These are phyloP conservation scores for Dothistroma pini DNA, from an alignment of 2,329 filamentous ascomycete genomes.

Conservation along the genomic window DNA sequence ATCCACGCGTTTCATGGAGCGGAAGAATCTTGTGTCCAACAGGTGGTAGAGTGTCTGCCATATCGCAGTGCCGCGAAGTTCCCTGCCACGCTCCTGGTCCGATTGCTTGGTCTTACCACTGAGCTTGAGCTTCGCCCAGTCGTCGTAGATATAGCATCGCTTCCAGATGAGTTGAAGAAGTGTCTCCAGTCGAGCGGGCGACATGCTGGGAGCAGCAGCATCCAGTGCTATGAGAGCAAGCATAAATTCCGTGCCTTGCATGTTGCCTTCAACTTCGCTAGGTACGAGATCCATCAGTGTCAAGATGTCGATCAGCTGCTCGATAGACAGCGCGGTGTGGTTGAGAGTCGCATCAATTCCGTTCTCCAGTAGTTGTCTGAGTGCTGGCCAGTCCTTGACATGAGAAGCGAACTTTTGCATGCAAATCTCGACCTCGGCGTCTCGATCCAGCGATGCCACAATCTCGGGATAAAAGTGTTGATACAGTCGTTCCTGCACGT, in stretches of 20 bases:
- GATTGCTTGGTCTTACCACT: slow-evolving; percentile 43
- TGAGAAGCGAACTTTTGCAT: slow-evolving; percentile 61
- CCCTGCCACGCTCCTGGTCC: slow-evolving; percentile 62
- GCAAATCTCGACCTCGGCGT: slow-evolving; percentile 72
- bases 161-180: slow-evolving; percentile 74
- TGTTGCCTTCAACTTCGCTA: slow-evolving; percentile 47
- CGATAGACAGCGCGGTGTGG: slow-evolving; percentile 61
- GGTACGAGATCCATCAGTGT: slow-evolving; percentile 64
- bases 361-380: slow-evolving; percentile 68
- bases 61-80: slow-evolving; percentile 43
- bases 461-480: slow-evolving; percentile 66
- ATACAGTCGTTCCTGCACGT: slow-evolving; percentile 76
- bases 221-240: slow-evolving; percentile 61
- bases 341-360: slow-evolving; percentile 66
- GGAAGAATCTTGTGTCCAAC: slow-evolving; percentile 18
- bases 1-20: slow-evolving; percentile 18
- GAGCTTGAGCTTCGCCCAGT: slow-evolving; percentile 77
- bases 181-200: slow-evolving; percentile 55
- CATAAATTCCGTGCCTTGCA: slow-evolving; percentile 63
- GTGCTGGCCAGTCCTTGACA: slow-evolving; percentile 55
- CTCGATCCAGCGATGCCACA: slow-evolving; percentile 70
- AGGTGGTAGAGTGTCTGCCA: slow-evolving; percentile 47
- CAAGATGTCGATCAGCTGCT: slow-evolving; percentile 67
- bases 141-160: slow-evolving; percentile 74
- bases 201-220: slow-evolving; percentile 50